phyloP scores from a whole-genome alignment of 305 asterid species.

The Fraxinus xanthoxyloides region DNA sequence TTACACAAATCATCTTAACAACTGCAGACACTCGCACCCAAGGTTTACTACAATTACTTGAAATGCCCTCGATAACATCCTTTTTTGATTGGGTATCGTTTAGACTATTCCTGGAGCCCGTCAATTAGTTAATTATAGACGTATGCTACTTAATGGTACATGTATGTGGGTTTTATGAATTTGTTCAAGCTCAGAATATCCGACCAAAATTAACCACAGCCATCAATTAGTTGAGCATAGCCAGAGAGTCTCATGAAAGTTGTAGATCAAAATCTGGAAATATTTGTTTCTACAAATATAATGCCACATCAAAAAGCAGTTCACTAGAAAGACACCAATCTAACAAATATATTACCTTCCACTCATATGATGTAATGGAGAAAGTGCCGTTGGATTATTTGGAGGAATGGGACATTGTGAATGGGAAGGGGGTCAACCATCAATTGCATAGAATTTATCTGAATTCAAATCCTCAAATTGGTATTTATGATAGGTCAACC shows the following conservation, averaged over 20 bases:
- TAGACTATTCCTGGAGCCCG: background rate
- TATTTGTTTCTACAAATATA: background rate
- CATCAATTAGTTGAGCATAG: background rate
- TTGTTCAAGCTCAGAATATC: background rate
- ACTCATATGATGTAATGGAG: background rate
- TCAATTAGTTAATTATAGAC: background rate
- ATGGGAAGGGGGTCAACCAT: background rate
- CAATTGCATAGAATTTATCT: background rate
- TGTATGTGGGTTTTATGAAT: background rate
- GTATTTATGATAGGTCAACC: background rate
- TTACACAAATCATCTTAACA: background rate
- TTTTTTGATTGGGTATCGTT: background rate
- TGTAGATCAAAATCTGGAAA: background rate
- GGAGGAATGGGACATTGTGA: background rate
- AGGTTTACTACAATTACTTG: background rate
- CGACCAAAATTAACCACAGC: background rate
- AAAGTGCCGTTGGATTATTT: background rate
- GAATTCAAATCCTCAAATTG: background rate
- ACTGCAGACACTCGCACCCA: background rate
- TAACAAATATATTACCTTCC: background rate
- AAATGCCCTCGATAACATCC: background rate
- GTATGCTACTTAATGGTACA: background rate
- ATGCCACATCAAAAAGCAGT: background rate
- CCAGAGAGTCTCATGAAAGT: background rate
- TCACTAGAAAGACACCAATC: background rate